Conservation (phyloP, 192 early-diverging fungal genomes). For the Backusella luteola region DNA sequence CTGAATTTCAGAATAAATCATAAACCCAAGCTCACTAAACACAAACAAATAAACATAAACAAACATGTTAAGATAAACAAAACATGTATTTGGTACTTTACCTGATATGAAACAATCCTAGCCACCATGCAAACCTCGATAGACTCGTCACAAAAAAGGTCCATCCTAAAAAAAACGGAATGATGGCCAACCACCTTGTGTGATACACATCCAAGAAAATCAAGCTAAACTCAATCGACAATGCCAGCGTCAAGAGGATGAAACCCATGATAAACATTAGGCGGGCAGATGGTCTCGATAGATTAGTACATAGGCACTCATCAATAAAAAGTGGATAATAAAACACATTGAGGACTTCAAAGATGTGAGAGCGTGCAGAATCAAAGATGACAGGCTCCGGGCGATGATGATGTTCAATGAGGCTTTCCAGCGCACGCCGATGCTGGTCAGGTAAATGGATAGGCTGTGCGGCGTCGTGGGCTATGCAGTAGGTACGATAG, state of each 20-base stretch:
- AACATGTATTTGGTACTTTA: background rate
- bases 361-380: constrained; percentile 39
- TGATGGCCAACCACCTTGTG: constrained; percentile 34
- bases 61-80: no score
- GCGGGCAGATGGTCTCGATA: constrained; percentile 11
- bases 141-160: constrained; percentile 29
- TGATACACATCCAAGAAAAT: constrained; percentile 30
- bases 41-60: background rate
- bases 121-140: constrained; percentile 37
- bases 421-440: constrained; percentile 33
- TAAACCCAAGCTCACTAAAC: constrained; percentile 22
- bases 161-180: constrained; percentile 38
- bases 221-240: constrained; percentile 36
- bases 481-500: constrained; percentile 34
- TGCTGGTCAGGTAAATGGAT: constrained; percentile 42
- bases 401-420: constrained; percentile 38
- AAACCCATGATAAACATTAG: constrained; percentile 29
- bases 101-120: constrained; percentile 31
- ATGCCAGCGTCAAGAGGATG: constrained; percentile 28
- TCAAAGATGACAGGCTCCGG: constrained; percentile 45
- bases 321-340: constrained; percentile 45
- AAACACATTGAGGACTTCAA: constrained; percentile 45
- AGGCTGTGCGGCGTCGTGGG: constrained; percentile 26
- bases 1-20: constrained; percentile 19
- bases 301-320: constrained; percentile 35